phyloP scores from a whole-genome alignment of 345 rosid species.

The Eucalyptus decipiens region DNA sequence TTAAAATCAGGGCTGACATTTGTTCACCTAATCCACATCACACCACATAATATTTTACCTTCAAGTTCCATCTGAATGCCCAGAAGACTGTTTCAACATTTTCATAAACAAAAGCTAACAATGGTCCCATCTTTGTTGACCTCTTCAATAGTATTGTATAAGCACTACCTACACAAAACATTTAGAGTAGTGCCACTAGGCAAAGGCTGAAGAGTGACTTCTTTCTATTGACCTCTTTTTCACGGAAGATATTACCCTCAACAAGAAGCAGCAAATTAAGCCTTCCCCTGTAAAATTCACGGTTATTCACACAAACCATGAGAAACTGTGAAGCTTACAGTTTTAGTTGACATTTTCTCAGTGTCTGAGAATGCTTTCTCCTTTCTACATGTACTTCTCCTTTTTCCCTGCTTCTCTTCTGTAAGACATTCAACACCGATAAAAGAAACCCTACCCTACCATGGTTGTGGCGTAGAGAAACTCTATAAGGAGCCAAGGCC shows the following conservation, averaged over 20 bases:
- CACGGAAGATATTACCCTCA: not conserved
- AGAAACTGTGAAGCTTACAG: not conserved
- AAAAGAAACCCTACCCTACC: constrained; percentile 19
- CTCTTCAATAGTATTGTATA: not conserved
- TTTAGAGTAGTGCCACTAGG: not conserved
- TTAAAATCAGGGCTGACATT: not conserved
- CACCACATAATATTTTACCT: not conserved
- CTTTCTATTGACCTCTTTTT: not conserved
- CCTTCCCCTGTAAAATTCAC: not conserved
- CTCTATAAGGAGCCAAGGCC: constrained; percentile 61
- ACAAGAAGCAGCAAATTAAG: not conserved
- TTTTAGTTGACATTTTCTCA: not conserved
- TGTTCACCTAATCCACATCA: not conserved
- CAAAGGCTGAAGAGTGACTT: not conserved
- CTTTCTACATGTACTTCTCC: constrained; percentile 30
- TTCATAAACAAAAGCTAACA: not conserved
- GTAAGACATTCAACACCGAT: constrained; percentile 27
- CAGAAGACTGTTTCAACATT: not conserved
- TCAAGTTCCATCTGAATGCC: not conserved
- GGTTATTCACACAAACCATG: not conserved
- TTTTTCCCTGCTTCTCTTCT: constrained; percentile 30
- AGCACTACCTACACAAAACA: not conserved
- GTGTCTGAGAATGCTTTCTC: constrained; percentile 60
- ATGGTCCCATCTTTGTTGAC: not conserved
- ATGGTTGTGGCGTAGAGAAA: constrained; percentile 20